A percentile compares a stretch with the other conserved stretches of the same genome.
phyloP scores from a whole-genome alignment of 106 monocot genomes.

The Dactylorhiza incarnata region DNA sequence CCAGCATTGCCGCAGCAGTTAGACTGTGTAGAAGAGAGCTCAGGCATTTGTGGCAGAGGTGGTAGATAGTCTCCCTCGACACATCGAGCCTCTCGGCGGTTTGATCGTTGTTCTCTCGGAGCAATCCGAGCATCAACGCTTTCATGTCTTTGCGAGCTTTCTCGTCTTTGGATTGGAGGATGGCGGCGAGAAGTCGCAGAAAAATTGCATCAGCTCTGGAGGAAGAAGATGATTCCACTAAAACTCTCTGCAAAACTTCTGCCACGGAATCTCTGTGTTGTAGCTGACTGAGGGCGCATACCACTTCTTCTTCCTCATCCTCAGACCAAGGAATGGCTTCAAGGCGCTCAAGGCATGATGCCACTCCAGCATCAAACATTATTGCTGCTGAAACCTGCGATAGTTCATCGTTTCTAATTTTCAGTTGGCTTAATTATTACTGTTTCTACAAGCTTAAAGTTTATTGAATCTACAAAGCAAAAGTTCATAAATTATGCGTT shows the following conservation, averaged over 20 bases:
- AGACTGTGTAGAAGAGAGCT: conserved; percentile 18
- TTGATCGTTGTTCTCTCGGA: conserved; percentile 17
- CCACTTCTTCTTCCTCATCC: conserved; percentile 41
- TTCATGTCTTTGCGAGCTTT: conserved; percentile 59
- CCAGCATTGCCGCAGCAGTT: conserved; percentile 15
- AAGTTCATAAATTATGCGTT: not conserved
- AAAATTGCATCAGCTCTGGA: conserved; percentile 21
- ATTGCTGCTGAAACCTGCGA: conserved; percentile 52
- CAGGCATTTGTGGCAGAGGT: conserved; percentile 31
- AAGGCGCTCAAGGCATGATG: conserved; percentile 44
- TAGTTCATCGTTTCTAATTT: not conserved
- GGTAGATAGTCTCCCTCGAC: conserved; percentile 26
- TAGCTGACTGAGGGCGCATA: conserved; percentile 25
- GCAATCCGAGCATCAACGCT: conserved; percentile 24
- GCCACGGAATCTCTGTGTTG: conserved; percentile 9
- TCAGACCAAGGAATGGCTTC: conserved; percentile 59
- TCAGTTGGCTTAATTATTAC: not conserved
- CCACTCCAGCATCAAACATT: conserved; percentile 40
- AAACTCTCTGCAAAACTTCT: conserved; percentile 34
- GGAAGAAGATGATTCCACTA: conserved; percentile 26
- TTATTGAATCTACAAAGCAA: not conserved
- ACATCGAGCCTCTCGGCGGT: conserved; percentile 11
- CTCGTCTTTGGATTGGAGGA: conserved; percentile 51
- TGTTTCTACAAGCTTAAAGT: not conserved
- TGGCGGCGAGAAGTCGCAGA: conserved; percentile 19